phyloP scores from a whole-genome alignment of 2,329 filamentous ascomycete species.

The Xylaria polymorpha region DNA sequence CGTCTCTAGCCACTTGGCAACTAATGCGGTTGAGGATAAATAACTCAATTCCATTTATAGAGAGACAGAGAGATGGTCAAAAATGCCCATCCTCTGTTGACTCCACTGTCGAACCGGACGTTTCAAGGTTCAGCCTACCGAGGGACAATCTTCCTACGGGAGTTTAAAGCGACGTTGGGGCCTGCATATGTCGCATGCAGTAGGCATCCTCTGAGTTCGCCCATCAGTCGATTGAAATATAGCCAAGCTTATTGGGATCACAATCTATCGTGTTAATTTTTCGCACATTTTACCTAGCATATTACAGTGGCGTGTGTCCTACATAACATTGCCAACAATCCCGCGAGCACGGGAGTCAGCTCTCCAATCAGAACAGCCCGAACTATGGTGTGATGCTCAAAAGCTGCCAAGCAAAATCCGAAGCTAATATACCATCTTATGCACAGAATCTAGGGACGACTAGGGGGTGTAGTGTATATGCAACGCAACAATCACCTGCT shows the following conservation, averaged over 20 bases:
- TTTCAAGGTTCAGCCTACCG: constrained; percentile 31
- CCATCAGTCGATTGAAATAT: constrained; percentile 1
- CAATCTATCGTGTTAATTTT: constrained; percentile 18
- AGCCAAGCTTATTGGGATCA: constrained; percentile 3
- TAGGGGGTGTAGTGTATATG: constrained; percentile 27
- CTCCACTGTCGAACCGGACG: constrained; percentile 31
- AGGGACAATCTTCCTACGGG: constrained; percentile 22
- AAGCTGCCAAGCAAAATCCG: constrained; percentile 13
- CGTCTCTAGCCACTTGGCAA: neutral
- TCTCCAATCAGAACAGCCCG: constrained; percentile 24
- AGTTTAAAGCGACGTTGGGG: constrained; percentile 15
- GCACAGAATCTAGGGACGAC: constrained; percentile 20
- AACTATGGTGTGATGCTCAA: constrained; percentile 9
- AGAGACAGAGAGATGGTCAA: constrained; percentile 13
- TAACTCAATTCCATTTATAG: constrained; percentile 22
- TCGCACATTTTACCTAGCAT: constrained; percentile 23
- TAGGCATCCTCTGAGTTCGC: constrained; percentile 2
- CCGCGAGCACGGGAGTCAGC: constrained; percentile 8
- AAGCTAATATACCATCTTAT: constrained; percentile 31
- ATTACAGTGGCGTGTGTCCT: constrained; percentile 32
- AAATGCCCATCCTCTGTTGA: constrained; percentile 16
- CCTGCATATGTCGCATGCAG: constrained; percentile 23
- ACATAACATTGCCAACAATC: constrained; percentile 27
- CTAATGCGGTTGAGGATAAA: constrained; percentile 22
- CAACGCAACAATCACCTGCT: constrained; percentile 27